phyloP scores from a whole-genome alignment of 2,329 filamentous ascomycete species.

The Colletotrichum sp. region DNA sequence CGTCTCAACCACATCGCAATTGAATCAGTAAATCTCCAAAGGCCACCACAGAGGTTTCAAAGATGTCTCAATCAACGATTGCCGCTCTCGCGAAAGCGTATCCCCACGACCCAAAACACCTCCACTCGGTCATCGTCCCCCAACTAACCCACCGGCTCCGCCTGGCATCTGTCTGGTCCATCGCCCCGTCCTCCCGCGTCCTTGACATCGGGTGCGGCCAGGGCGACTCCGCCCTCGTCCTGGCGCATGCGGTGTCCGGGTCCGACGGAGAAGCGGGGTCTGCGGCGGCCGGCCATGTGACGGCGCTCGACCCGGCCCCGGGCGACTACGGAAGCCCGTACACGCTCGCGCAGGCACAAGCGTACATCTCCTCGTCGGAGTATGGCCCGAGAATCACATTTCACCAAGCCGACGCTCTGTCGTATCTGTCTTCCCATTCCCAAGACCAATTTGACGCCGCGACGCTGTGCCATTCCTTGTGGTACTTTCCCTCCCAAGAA shows the following conservation, averaged over 20 bases:
- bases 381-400: background rate
- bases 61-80: conserved; percentile 1
- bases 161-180: conserved; percentile 15
- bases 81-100: conserved; percentile 5
- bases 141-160: conserved; percentile 18
- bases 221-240: conserved; percentile 17
- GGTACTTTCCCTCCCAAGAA: conserved; percentile 9
- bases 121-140: conserved; percentile 4
- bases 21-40: background rate
- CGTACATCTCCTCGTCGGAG: background rate
- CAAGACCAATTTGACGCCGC: background rate
- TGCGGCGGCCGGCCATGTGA: conserved; percentile 1
- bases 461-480: conserved; percentile 17
- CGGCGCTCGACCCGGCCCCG: conserved; percentile 14
- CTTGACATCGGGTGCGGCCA: conserved; percentile 24
- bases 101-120: conserved; percentile 2
- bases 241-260: conserved; percentile 3
- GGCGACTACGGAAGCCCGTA: conserved; percentile 13
- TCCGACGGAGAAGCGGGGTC: background rate
- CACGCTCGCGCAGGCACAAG: conserved; percentile 12
- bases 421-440: background rate
- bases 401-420: background rate
- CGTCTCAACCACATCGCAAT: background rate
- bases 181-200: background rate
- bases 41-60: background rate